Base-by-base conservation (phyloP, 139 green algal genomes). In the Chlamydomonas sp. region DNA sequence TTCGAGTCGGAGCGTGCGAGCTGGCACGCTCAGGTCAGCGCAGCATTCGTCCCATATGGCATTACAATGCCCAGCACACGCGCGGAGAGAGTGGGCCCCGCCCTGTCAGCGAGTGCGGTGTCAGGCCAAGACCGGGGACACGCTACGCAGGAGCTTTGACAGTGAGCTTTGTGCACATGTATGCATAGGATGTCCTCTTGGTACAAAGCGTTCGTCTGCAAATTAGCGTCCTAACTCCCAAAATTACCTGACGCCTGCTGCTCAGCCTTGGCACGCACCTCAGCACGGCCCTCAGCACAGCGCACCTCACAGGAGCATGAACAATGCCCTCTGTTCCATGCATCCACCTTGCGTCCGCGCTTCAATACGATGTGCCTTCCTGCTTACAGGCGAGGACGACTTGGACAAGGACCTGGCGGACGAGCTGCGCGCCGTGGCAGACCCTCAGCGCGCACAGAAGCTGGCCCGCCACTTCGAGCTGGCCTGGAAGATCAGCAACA, bases 381-480 rank as follows among this genome's bases (percentile, higher is more conserved):
- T n/a, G 61, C 84, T 85, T 61, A 74, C 78, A 79, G 85, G 73
- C 14, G 87, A 91, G 5, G 90, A 90, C 8, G 71, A 89, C 31
- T 64, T 93, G 0, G 87, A 92, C 61, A 18, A 7, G 0, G 89
- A 90, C 15, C 73, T 93, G 49, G 90, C 87, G 2, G 66, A 66
- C 4, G 91, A 93, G 63, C 83, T 93, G 14, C 68, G 80, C 0
- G 77, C 61, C 0, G 74, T 90, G 61, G 74, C 84, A 31, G 82
- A 89, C 68, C 81, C 83, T 14, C 73, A 90, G 73, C 73, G 85
- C 1, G 80, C 66, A 2, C 17, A 89, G 59, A 90, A 89, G 64
- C 84, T 89, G 71, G 74, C 83, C 9, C 71, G 80, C 17, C 91
- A 93, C n/a, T 79, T 93, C 15, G 91, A 93, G 67, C 84, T 93